These are phyloP conservation scores for Zelopaecilomyces penicillatus DNA, from an alignment of 2,329 filamentous ascomycete species.

Conservation along the genomic window DNA sequence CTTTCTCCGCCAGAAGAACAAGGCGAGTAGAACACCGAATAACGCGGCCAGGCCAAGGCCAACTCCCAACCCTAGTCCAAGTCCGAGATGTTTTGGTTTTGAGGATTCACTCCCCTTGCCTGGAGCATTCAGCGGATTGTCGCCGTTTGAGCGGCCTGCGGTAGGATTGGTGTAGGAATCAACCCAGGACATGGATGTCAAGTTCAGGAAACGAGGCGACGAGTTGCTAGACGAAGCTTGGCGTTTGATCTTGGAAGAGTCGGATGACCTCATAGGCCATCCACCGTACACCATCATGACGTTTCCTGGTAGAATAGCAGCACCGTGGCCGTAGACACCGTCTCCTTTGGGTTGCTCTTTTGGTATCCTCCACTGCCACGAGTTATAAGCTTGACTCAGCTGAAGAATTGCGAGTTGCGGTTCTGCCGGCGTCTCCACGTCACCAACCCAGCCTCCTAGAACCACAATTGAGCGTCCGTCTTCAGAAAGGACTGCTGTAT, in stretches of 20 bases:
- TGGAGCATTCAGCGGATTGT: constrained; percentile 14
- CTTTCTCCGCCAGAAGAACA: constrained; percentile 44
- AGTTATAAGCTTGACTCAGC: constrained; percentile 65
- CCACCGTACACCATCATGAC: constrained; percentile 62
- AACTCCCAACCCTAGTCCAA: constrained; percentile 58
- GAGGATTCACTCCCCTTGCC: constrained; percentile 12
- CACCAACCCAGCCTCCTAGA: constrained; percentile 87
- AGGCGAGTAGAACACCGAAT: constrained; percentile 35
- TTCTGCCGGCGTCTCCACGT: constrained; percentile 63
- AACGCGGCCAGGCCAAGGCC: constrained; percentile 45
- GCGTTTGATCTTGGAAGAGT: constrained; percentile 24
- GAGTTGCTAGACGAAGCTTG: constrained; percentile 16
- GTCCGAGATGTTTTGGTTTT: constrained; percentile 34
- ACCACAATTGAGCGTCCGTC: constrained; percentile 73
- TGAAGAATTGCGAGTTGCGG: constrained; percentile 75
- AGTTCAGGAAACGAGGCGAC: constrained; percentile 43
- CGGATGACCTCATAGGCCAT: constrained; percentile 36
- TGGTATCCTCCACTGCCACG: constrained; percentile 66
- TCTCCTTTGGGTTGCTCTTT: constrained; percentile 32
- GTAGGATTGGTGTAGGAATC: constrained; percentile 41
- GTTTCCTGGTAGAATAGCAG: constrained; percentile 55
- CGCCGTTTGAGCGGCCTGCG: constrained; percentile 1
- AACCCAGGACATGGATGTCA: constrained; percentile 48
- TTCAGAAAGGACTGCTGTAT: constrained; percentile 71
- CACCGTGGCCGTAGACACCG: constrained; percentile 56